These are phyloP conservation scores for Apophysomyces variabilis DNA, from an alignment of 371 early-diverging fungal species.

Conservation along the genomic window DNA sequence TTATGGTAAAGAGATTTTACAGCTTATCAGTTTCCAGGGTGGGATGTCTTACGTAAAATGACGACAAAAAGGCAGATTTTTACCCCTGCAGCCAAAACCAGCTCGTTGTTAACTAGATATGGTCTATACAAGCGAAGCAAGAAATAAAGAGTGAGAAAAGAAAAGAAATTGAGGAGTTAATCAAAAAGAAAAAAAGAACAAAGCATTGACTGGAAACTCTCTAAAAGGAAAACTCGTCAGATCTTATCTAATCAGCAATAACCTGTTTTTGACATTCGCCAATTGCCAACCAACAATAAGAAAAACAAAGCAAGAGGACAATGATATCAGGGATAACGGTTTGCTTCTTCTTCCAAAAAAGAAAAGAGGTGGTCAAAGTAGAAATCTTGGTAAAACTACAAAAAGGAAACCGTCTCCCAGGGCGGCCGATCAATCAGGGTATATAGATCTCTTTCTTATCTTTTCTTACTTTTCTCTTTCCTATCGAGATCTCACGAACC, in stretches of 20 bases:
- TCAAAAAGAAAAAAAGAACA: too few relatives aligned
- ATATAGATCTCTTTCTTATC: too few relatives aligned
- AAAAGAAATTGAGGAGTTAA: not conserved
- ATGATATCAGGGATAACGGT: too few relatives aligned
- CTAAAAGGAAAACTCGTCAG: not conserved
- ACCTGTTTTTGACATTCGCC: not conserved
- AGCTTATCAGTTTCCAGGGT: not conserved
- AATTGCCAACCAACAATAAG: not conserved
- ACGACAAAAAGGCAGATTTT: not conserved
- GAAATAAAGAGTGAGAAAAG: not conserved
- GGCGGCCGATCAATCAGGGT: too few relatives aligned
- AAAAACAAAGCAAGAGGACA: not conserved
- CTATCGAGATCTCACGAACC: too few relatives aligned
- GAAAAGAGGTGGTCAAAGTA: too few relatives aligned
- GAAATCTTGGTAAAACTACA: too few relatives aligned
- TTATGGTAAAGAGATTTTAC: too few relatives aligned
- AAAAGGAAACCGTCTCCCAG: too few relatives aligned
- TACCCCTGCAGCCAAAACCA: not conserved
- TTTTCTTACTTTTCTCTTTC: too few relatives aligned
- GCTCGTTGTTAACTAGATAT: slow-evolving; percentile 2
- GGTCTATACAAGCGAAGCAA: not conserved
- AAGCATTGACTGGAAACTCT: too few relatives aligned
- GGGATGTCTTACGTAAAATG: slow-evolving; percentile 4
- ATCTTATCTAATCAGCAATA: slow-evolving; percentile 3
- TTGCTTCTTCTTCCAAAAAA: too few relatives aligned